Percentiles rank a stretch among this genome's conserved stretches.
These are phyloP conservation scores for Pyrenophora graminea DNA, from an alignment of 2,329 filamentous ascomycete species.

Conservation along the genomic window DNA sequence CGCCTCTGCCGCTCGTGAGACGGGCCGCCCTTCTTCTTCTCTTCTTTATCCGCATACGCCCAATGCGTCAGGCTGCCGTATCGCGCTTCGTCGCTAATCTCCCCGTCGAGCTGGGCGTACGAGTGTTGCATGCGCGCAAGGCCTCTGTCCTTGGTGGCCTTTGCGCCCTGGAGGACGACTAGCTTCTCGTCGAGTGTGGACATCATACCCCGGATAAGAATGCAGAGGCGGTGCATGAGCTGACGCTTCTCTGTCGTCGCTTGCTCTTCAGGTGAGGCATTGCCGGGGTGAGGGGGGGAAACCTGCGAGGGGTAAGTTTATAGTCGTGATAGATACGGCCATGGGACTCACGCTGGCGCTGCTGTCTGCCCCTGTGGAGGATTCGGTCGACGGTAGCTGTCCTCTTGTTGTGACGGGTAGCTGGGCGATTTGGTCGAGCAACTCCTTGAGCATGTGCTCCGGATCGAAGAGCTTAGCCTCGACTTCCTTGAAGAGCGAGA, in stretches of 20 bases:
- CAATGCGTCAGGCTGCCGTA: constrained; percentile 91
- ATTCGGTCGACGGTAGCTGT: constrained; percentile 30
- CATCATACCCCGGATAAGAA: constrained; percentile 81
- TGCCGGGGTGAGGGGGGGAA: constrained; percentile 31
- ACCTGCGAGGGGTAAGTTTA: constrained; percentile 32
- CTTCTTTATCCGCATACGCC: constrained; percentile 85
- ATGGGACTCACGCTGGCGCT: constrained; percentile 47
- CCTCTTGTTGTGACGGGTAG: constrained; percentile 50
- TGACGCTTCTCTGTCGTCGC: constrained; percentile 69
- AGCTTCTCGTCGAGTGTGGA: constrained; percentile 96
- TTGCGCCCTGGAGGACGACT: constrained; percentile 90
- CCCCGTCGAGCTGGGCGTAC: constrained; percentile 81
- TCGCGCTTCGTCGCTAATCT: constrained; percentile 93
- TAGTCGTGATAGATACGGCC: constrained; percentile 27
- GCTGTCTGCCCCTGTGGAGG: constrained; percentile 44
- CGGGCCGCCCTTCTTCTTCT: constrained; percentile 60
- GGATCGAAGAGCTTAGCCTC: constrained; percentile 94
- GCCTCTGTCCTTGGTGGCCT: constrained; percentile 84
- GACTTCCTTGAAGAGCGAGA: constrained; percentile 94
- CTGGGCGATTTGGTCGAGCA: constrained; percentile 66
- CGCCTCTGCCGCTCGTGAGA: constrained; percentile 75
- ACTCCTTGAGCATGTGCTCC: constrained; percentile 77
- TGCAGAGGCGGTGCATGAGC: constrained; percentile 76
- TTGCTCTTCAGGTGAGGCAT: constrained; percentile 42
- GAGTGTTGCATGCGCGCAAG: constrained; percentile 82